Evolutionary conservation across 371 early-diverging fungal species (phyloP), one percentile per base, ranked within the genome.

Genomic region (Rhizopus arrhizus): DNA sequence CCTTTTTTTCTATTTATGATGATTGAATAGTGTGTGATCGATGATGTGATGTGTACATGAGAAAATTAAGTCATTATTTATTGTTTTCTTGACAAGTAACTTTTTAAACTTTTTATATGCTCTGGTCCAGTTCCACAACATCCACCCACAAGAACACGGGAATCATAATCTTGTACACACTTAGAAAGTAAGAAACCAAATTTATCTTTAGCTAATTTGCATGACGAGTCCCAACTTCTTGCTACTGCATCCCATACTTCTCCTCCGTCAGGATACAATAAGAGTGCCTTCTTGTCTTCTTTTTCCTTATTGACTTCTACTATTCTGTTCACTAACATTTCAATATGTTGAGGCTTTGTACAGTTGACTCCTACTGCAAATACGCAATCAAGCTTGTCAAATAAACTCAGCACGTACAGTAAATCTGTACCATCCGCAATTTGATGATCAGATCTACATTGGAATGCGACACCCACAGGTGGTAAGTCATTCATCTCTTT

Each of bases 321-420:
- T 2, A 68, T 47, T 1, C 38, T 65, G 5, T 48, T 9, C 3
- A 74, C 35, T 10, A 77, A 35, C 4, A 46, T 13, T 3, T 56
- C 52, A n/a, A 80, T 74, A 46, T 55, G 73, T 13, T 47, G 46
- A 2, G 82, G 82, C 29, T 80, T 80, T 0, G 84, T 80, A 62
- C 88, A 87, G 58, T 87, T 87, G 43, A 85, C 63, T 8, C 88
- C 88, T 6, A 80, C 55, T 15, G 76, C 83, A 29, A 74, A 71
- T 3, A 87, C 59, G 3, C 50, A 9, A 0, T 62, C 43, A 15
- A 69, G 22, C 36, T 59, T 63, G 33, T 55, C 59, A 32, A 78
- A 58, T 3, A 54, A 33, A 28, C 35, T 46, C 7, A 77, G 28
- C 46, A 68, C 58, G 4, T 58, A 47, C 13, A 67, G 32, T 13